A percentile compares a stretch with the other conserved stretches of the same genome.
phyloP scores from a whole-genome alignment of 768 basidiomycete species.

The Sistotremastrum niveocremeum region DNA sequence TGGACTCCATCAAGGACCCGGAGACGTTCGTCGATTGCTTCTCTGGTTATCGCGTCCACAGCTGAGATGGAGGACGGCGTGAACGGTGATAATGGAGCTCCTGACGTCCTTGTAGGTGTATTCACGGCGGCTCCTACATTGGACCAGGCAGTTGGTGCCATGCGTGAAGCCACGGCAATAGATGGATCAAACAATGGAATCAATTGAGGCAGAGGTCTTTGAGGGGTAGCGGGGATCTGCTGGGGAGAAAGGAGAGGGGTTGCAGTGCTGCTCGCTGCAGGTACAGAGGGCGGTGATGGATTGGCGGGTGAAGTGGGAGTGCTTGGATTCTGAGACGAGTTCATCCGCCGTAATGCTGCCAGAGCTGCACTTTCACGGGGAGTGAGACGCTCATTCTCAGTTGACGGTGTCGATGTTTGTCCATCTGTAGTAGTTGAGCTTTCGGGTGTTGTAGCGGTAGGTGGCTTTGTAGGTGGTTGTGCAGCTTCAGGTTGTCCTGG shows the following conservation, averaged over 20 bases:
- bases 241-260: constrained; percentile 1
- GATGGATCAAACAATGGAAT: constrained; percentile 4
- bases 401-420: constrained; percentile 1
- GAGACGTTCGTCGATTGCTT: constrained; percentile 77
- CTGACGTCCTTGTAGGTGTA: constrained; percentile 6
- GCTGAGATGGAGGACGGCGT: constrained; percentile 3
- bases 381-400: constrained; percentile 13
- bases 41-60: constrained; percentile 56
- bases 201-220: not conserved
- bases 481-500: constrained; percentile 23
- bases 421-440: constrained; percentile 5
- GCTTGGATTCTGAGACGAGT: constrained; percentile 4
- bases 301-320: not conserved
- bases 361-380: constrained; percentile 47
- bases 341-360: constrained; percentile 48
- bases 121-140: constrained; percentile 2
- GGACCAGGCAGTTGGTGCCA: constrained; percentile 1
- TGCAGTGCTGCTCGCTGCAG: not conserved
- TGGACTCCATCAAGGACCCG: constrained; percentile 70
- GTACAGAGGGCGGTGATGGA: not conserved
- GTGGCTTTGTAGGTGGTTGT: constrained; percentile 15
- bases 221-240: not conserved
- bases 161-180: constrained; percentile 5
- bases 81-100: constrained; percentile 1
- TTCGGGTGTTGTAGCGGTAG: constrained; percentile 8